A percentile compares a stretch with the other conserved stretches of the same genome.
phyloP scores from a whole-genome alignment of 768 basidiomycete genomes.

The Candolleomyces aberdarensis region DNA sequence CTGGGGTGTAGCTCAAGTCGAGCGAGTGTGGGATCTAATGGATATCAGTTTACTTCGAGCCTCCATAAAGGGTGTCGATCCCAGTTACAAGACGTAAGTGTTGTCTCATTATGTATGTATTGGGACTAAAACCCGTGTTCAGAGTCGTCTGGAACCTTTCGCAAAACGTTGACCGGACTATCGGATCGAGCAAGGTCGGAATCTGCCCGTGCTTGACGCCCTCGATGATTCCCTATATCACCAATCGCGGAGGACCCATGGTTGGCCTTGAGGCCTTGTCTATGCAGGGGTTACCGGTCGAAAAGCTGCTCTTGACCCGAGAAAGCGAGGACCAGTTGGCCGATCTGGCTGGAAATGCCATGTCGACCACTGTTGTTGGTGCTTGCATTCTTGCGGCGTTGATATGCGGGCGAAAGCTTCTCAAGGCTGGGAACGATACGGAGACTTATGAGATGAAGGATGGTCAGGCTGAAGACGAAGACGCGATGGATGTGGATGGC shows the following conservation, averaged over 20 bases:
- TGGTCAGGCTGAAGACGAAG: constrained; percentile 29
- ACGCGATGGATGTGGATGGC: constrained; percentile 19
- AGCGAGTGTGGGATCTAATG: constrained; percentile 94
- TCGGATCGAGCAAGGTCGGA: constrained; percentile 74
- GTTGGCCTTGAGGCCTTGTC: constrained; percentile 89
- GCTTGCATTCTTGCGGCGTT: constrained; percentile 84
- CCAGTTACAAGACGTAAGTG: constrained; percentile 83
- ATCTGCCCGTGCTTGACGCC: constrained; percentile 94
- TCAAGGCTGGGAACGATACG: constrained; percentile 64
- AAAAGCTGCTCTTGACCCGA: constrained; percentile 86
- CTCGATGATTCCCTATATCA: constrained; percentile 95
- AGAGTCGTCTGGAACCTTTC: constrained; percentile 95
- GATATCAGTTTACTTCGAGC: constrained; percentile 86
- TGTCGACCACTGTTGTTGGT: constrained; percentile 96
- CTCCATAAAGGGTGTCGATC: constrained; percentile 77
- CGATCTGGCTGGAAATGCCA: constrained; percentile 94
- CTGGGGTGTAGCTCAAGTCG: constrained; percentile 91
- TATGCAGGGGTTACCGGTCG: constrained; percentile 92
- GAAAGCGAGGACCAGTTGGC: constrained; percentile 93
- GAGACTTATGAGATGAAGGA: constrained; percentile 69
- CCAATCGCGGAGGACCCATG: constrained; percentile 95
- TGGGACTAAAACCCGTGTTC: constrained; percentile 10
- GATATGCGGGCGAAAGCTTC: constrained; percentile 58
- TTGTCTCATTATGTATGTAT: background rate
- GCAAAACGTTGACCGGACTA: constrained; percentile 93